Evolutionary conservation across 306 rosid species (phyloP).

Genomic region (Alnus rubra): DNA sequence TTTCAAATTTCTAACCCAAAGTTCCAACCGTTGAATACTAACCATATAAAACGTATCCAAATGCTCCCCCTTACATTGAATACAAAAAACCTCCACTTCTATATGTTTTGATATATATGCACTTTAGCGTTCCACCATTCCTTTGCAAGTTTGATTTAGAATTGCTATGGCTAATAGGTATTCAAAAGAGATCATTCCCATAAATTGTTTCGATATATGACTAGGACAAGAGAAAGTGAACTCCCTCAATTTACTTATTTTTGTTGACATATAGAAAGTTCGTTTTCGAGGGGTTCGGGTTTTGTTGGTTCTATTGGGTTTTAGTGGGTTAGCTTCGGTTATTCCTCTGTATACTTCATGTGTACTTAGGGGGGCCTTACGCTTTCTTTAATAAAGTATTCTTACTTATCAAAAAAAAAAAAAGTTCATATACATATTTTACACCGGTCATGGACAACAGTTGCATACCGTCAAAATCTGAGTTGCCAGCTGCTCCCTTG

Average conservation of each 20-base stretch:
- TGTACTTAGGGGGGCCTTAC: no score
- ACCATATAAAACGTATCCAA: not conserved
- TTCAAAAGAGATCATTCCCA: not conserved
- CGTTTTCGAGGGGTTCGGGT: no score
- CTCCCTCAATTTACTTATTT: not conserved
- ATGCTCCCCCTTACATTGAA: not conserved
- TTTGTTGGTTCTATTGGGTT: no score
- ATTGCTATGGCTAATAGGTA: not conserved
- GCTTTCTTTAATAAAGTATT: no score
- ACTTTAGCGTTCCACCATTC: not conserved
- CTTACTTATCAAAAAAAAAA: no score
- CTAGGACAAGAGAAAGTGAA: not conserved
- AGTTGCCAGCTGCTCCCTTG: slow-evolving; percentile 85
- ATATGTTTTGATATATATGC: no score
- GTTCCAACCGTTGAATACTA: not conserved
- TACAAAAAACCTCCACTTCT: not conserved
- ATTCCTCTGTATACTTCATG: no score
- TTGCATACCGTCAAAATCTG: slow-evolving; percentile 81
- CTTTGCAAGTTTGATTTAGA: not conserved
- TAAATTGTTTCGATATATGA: not conserved
- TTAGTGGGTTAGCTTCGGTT: no score
- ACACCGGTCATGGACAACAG: slow-evolving; percentile 14
- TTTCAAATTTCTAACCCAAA: not conserved
- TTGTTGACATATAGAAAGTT: not conserved
- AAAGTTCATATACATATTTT: not conserved